Evolutionary conservation across 2,329 filamentous ascomycete genomes (phyloP).

Genomic region (Talaromyces sp.): DNA sequence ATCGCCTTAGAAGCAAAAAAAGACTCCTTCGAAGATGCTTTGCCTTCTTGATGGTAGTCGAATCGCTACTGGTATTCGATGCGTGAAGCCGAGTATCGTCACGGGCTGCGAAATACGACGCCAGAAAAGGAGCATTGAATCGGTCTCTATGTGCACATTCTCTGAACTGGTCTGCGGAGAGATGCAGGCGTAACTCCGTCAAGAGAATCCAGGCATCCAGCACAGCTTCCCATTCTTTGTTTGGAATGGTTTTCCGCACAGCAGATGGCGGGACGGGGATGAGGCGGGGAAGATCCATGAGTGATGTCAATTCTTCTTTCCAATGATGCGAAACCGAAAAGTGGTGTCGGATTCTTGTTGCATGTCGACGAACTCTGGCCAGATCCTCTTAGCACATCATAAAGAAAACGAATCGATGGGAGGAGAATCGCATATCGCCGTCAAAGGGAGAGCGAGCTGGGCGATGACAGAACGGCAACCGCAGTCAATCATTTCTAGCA

Average conservation of each 20-base stretch:
- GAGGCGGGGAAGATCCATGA: slow-evolving; percentile 61
- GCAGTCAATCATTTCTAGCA: background rate
- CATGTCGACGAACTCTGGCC: background rate
- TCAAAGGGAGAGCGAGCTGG: background rate
- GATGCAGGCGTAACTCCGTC: slow-evolving; percentile 58
- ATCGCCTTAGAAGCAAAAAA: slow-evolving; percentile 60
- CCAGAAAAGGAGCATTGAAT: slow-evolving; percentile 59
- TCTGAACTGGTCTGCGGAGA: slow-evolving; percentile 54
- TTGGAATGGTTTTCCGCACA: slow-evolving; percentile 61
- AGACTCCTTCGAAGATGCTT: slow-evolving; percentile 55
- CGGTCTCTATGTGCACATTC: slow-evolving; percentile 50
- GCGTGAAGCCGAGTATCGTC: slow-evolving; percentile 27
- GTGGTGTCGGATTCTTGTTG: background rate
- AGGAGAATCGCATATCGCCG: background rate
- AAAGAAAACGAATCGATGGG: background rate
- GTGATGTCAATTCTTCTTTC: background rate
- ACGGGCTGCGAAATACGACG: slow-evolving; percentile 53
- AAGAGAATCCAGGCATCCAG: slow-evolving; percentile 71
- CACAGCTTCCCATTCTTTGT: slow-evolving; percentile 71
- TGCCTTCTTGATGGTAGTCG: background rate
- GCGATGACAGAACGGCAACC: background rate
- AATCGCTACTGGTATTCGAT: slow-evolving; percentile 30
- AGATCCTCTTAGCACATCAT: background rate
- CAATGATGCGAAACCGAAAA: background rate
- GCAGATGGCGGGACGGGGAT: slow-evolving; percentile 68